These are phyloP conservation scores for Fomitopsis pulvina DNA, from an alignment of 768 basidiomycete genomes.

Conservation along the genomic window DNA sequence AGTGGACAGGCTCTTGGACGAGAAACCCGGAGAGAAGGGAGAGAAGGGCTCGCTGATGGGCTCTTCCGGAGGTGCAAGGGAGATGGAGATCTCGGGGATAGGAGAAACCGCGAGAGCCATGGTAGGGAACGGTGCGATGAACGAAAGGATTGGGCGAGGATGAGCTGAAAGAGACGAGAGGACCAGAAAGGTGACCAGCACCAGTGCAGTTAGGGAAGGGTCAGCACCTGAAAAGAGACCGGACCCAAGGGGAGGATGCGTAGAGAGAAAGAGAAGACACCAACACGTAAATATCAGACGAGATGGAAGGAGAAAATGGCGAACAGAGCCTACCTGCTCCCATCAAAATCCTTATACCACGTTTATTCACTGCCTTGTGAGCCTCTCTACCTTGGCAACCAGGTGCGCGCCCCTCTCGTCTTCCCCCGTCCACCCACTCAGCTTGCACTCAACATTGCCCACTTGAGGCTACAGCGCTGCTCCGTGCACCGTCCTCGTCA, in stretches of 20 bases:
- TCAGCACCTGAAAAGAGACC: conserved; percentile 17
- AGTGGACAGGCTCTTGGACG: conserved; percentile 12
- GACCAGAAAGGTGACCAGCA: conserved; percentile 27
- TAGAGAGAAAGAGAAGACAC: conserved; percentile 26
- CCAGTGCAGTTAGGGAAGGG: conserved; percentile 20
- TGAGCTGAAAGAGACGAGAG: conserved; percentile 32
- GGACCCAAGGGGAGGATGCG: conserved; percentile 21
- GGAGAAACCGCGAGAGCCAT: conserved; percentile 30
- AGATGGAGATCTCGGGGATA: conserved; percentile 66
- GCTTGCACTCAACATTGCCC: background rate
- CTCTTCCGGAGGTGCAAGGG: conserved; percentile 55
- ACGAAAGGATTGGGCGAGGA: conserved; percentile 36
- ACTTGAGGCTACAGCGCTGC: no score
- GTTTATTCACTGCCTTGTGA: background rate
- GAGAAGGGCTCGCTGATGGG: conserved; percentile 50
- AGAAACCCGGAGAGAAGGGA: conserved; percentile 40
- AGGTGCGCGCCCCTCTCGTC: background rate
- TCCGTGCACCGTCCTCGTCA: no score
- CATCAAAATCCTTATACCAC: conserved; percentile 2
- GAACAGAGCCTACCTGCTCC: background rate
- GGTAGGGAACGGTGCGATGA: conserved; percentile 15
- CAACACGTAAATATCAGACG: conserved; percentile 14
- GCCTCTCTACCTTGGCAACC: conserved; percentile 4
- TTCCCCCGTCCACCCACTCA: background rate
- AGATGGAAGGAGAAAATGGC: conserved; percentile 12